Percentiles rank a stretch among this genome's conserved stretches.
These are phyloP conservation scores for Cercospora brassicicola DNA, from an alignment of 2,329 filamentous ascomycete genomes.

Conservation along the genomic window DNA sequence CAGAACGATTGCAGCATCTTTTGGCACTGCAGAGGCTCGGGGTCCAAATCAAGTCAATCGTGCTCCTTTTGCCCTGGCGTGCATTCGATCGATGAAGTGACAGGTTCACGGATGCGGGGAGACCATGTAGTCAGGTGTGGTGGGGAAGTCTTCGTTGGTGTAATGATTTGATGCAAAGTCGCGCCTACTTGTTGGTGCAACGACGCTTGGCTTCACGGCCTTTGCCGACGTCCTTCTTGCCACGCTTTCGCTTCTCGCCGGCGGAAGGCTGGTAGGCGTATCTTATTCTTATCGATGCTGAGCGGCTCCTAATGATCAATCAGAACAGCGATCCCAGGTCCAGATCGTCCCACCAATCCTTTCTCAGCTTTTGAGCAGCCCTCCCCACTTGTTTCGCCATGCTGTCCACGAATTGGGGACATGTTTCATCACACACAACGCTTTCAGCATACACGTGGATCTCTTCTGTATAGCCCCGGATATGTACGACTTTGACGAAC, in stretches of 20 bases:
- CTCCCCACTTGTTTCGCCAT: neutral
- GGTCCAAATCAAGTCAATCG: neutral
- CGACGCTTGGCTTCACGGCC: too few relatives aligned
- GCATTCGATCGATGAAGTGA: neutral
- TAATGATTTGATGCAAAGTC: too few relatives aligned
- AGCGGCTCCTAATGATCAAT: neutral
- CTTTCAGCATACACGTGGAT: too few relatives aligned
- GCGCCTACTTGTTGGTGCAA: too few relatives aligned
- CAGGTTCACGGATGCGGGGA: neutral
- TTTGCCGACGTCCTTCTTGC: too few relatives aligned
- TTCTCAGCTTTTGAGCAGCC: neutral
- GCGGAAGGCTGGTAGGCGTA: too few relatives aligned
- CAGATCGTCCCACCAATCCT: neutral
- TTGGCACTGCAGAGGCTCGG: neutral
- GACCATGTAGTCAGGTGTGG: neutral
- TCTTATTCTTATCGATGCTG: too few relatives aligned
- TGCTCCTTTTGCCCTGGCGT: neutral
- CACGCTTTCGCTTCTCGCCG: too few relatives aligned
- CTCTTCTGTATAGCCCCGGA: too few relatives aligned
- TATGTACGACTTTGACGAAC: too few relatives aligned
- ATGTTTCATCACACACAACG: neutral
- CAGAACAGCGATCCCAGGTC: neutral
- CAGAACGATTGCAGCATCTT: neutral
- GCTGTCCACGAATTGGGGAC: neutral
- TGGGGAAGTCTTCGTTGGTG: neutral